Evolutionary conservation across 2,329 filamentous ascomycete genomes (phyloP).

Genomic region (Keithomyces neogunnii): DNA sequence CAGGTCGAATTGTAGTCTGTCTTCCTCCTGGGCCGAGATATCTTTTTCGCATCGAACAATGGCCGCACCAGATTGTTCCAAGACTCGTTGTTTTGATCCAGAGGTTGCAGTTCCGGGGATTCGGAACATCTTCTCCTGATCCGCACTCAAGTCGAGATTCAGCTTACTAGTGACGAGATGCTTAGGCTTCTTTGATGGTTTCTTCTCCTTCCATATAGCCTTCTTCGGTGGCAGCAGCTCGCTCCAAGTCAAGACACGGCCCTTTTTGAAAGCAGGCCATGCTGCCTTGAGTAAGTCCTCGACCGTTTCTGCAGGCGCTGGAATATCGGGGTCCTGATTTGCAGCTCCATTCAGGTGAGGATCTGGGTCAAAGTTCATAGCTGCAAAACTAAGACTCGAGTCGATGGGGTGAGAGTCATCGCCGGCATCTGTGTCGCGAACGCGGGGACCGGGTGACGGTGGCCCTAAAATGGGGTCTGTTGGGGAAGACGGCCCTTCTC

Average conservation of each 20-base stretch:
- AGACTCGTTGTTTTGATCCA: conserved; percentile 45
- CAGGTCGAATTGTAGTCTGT: conserved; percentile 34
- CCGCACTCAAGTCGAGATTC: conserved; percentile 73
- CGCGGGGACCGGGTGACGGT: conserved; percentile 35
- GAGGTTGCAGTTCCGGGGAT: conserved; percentile 53
- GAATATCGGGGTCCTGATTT: conserved; percentile 56
- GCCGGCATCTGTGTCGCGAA: conserved; percentile 29
- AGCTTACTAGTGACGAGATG: conserved; percentile 80
- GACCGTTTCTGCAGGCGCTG: conserved; percentile 62
- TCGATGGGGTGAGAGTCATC: conserved; percentile 25
- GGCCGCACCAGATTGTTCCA: conserved; percentile 40
- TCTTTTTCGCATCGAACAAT: conserved; percentile 37
- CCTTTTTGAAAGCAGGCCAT: conserved; percentile 73
- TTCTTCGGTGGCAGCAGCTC: conserved; percentile 75
- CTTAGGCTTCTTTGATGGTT: conserved; percentile 70
- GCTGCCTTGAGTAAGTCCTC: conserved; percentile 70
- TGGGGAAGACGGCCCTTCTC: conserved; percentile 48
- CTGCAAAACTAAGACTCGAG: conserved; percentile 25
- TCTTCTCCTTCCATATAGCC: conserved; percentile 70
- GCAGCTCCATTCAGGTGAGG: conserved; percentile 30
- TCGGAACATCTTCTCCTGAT: conserved; percentile 80
- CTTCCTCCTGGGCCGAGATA: conserved; percentile 24
- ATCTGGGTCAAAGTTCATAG: conserved; percentile 41
- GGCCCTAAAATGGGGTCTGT: conserved; percentile 32
- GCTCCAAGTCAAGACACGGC: conserved; percentile 69